Evolutionary conservation across 768 basidiomycete species (phyloP).

Genomic region (Panellus pusillus): DNA sequence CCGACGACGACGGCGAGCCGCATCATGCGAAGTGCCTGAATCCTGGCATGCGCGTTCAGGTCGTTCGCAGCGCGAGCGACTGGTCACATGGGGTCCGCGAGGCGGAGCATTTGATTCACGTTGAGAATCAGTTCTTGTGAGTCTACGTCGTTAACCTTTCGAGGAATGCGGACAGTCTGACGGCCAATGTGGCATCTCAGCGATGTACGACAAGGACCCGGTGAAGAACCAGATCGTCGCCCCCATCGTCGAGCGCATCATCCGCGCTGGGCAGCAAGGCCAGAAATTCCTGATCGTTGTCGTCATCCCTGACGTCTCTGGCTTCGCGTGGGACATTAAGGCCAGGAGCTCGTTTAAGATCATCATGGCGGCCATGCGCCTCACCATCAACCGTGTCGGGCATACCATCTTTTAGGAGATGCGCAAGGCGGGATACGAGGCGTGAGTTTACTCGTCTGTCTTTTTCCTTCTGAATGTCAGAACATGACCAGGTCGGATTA

Average conservation of each 20-base stretch:
- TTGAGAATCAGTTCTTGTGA: too few species aligned
- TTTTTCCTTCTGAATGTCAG: too few species aligned
- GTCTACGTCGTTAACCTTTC: too few species aligned
- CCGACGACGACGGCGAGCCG: slow-evolving; percentile 35
- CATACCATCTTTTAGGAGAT: slow-evolving; percentile 83
- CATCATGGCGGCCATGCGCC: slow-evolving; percentile 87
- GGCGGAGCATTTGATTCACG: slow-evolving; percentile 88
- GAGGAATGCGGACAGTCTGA: too few species aligned
- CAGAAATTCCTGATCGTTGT: slow-evolving; percentile 87
- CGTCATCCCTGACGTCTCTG: slow-evolving; percentile 88
- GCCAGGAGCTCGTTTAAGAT: slow-evolving; percentile 60
- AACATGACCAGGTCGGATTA: too few species aligned
- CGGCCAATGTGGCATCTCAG: too few species aligned
- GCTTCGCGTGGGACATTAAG: slow-evolving; percentile 83
- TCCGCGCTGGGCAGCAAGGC: slow-evolving; percentile 70
- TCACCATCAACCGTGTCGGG: slow-evolving; percentile 89
- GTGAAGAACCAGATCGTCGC: too few species aligned
- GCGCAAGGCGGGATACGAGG: slow-evolving; percentile 73
- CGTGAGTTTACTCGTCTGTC: too few species aligned
- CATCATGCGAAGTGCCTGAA: slow-evolving; percentile 42
- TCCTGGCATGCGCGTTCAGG: slow-evolving; percentile 72
- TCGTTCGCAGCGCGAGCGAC: slow-evolving; percentile 81
- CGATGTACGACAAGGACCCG: too few species aligned
- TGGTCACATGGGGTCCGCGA: slow-evolving; percentile 93
- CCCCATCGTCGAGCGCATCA: slow-evolving; percentile 81